Base-by-base conservation (phyloP, 768 basidiomycete species). In the Macrolepiota albuminosa region DNA sequence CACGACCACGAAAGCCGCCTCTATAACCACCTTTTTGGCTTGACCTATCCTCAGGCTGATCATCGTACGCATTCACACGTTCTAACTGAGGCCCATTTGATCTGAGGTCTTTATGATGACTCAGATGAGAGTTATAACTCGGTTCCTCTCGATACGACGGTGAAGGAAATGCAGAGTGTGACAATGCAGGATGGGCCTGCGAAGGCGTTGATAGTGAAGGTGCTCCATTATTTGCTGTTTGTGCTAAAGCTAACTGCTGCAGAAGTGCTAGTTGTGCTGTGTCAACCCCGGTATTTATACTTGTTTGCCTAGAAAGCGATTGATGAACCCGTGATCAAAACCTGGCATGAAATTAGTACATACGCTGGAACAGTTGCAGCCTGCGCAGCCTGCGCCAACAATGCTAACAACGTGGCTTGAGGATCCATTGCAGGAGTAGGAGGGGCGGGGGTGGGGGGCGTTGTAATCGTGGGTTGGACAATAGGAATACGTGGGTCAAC, bases 191-290 rank as follows among this genome's bases (percentile, higher is more conserved):
- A 64, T 70, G 67, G 65, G 70, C 63, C 69, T 70, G 64, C 70
- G 67, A 67, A 69, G 67, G 67, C 24, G 68, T 60, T 63, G 70
- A 64, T 54, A 70, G 70, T 59, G 67, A 63, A 55, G 67, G 65
- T 58, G 62, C 61, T 63, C 63, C 70, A 66, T 71, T 77, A 65
- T 66, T 71, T 43, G 86, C 82, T 66, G 82, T 81, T 67, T 85
- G 84, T 56, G 89, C 80, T 69, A 93, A 80, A 68, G 88, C 80
- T 70, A 93, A 80, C 69, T 91, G 90, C 69, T 91, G 89, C 67
- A 94, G 76, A 64, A 90, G 76, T 51, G 87, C 85, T 57, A 93
- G 75, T 69, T 88, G 88, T 61, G 78, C 73, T 54, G 81, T 72
- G 62, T 83, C 82, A 66, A 72, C 62, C n/a, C 68, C 66, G 6